These are phyloP conservation scores for Fonsecaea pedrosoi DNA, from an alignment of 2,329 filamentous ascomycete genomes.

Conservation along the genomic window DNA sequence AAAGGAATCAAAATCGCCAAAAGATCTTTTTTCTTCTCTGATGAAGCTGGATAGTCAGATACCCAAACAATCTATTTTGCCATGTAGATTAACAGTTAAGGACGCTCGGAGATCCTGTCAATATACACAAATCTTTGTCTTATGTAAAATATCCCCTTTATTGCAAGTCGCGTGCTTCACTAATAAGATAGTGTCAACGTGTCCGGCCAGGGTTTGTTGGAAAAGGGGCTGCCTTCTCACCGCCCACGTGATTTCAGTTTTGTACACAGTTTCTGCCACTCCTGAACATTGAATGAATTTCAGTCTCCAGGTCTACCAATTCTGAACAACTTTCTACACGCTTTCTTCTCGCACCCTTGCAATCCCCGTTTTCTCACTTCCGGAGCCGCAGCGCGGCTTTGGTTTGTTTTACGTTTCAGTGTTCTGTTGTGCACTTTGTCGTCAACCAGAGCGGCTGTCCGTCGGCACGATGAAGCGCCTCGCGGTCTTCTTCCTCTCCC, in stretches of 20 bases:
- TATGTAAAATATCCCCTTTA: background rate
- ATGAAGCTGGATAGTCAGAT: slow-evolving; percentile 4
- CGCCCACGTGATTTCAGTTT: slow-evolving; percentile 31
- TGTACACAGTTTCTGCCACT: slow-evolving; percentile 30
- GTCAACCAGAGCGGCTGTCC: background rate
- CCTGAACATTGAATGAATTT: slow-evolving; percentile 28
- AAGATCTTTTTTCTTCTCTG: background rate
- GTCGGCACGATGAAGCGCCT: slow-evolving; percentile 33
- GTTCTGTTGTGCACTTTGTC: background rate
- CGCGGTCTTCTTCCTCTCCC: slow-evolving; percentile 42
- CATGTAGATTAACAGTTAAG: background rate
- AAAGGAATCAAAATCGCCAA: background rate
- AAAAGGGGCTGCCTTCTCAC: slow-evolving; percentile 25
- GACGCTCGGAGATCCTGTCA: background rate
- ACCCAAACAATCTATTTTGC: background rate
- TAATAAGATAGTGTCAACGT: background rate
- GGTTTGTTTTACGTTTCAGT: background rate
- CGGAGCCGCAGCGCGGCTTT: slow-evolving; percentile 18
- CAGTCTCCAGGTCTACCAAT: slow-evolving; percentile 1
- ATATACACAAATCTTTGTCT: background rate
- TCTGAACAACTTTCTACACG: slow-evolving; percentile 1
- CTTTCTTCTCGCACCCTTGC: background rate
- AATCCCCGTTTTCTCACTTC: background rate
- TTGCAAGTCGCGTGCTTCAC: background rate
- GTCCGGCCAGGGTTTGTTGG: background rate